These are phyloP conservation scores for Acacia crassicarpa DNA, from an alignment of 306 rosid species.

Conservation along the genomic window DNA sequence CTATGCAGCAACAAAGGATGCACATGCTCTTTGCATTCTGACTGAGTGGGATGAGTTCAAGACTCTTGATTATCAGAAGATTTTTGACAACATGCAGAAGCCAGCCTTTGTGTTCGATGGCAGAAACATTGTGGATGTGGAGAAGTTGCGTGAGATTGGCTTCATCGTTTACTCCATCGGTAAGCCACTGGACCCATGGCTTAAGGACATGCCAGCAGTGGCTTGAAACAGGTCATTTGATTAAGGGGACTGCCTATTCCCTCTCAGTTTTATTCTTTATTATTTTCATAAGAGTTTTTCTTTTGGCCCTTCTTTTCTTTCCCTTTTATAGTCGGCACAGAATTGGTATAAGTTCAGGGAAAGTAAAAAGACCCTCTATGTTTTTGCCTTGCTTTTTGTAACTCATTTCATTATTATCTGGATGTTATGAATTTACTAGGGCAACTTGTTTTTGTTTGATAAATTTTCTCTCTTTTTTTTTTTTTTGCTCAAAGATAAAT, in stretches of 20 bases:
- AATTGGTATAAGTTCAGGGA: slow-evolving; percentile 44
- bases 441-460: slow-evolving; percentile 42
- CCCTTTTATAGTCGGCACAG: slow-evolving; percentile 43
- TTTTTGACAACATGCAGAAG: slow-evolving; percentile 80
- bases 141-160: slow-evolving; percentile 77
- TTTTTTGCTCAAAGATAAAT: no score
- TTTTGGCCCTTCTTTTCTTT: slow-evolving; percentile 28
- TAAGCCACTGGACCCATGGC: slow-evolving; percentile 89
- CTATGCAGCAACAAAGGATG: slow-evolving; percentile 80
- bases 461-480: slow-evolving; percentile 28
- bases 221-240: slow-evolving; percentile 51
- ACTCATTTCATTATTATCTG: slow-evolving; percentile 32
- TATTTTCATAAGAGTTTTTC: slow-evolving; percentile 30
- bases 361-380: slow-evolving; percentile 44
- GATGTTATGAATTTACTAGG: slow-evolving; percentile 42
- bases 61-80: slow-evolving; percentile 74
- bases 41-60: slow-evolving; percentile 98
- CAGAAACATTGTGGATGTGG: slow-evolving; percentile 58
- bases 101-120: slow-evolving; percentile 92
- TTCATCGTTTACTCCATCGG: slow-evolving; percentile 91
- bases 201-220: slow-evolving; percentile 92
- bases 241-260: slow-evolving; percentile 17
- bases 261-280: slow-evolving; percentile 53
- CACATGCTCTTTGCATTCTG: slow-evolving; percentile 82
- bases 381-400: slow-evolving; percentile 43